Percentiles rank a stretch among this genome's conserved stretches.
phyloP scores from a whole-genome alignment of 495 filamentous ascomycete genomes.

The Darksidea phi region DNA sequence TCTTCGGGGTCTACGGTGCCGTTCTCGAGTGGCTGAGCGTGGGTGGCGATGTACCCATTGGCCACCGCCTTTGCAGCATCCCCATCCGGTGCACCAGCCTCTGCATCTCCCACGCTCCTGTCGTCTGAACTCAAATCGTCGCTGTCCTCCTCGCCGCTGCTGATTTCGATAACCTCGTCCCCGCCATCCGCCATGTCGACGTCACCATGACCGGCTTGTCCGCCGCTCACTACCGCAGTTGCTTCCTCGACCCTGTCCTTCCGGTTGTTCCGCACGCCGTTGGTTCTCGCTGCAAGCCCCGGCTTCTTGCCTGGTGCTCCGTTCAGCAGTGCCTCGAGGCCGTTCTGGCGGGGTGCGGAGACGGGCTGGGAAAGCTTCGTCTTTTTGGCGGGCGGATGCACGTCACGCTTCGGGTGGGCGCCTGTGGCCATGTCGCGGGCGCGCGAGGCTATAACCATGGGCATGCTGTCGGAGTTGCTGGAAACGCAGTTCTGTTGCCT shows the following conservation, averaged over 20 bases:
- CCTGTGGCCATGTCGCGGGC: neutral
- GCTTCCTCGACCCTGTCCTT: conserved; percentile 72
- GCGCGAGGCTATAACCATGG: too few relatives aligned
- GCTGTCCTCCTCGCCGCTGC: conserved; percentile 53
- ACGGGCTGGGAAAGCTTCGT: conserved; percentile 28
- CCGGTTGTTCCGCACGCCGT: conserved; percentile 53
- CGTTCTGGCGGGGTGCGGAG: conserved; percentile 10
- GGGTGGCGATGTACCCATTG: conserved; percentile 52
- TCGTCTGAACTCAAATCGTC: conserved; percentile 36
- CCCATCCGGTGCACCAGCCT: conserved; percentile 25
- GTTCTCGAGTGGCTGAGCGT: conserved; percentile 42
- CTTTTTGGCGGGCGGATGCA: conserved; percentile 33
- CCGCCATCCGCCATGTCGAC: conserved; percentile 32
- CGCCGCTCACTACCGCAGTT: conserved; percentile 58
- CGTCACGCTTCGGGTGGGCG: conserved; percentile 6
- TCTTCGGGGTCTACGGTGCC: conserved; percentile 47
- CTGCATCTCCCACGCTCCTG: conserved; percentile 26
- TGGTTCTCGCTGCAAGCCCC: conserved; percentile 27
- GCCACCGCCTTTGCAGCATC: conserved; percentile 12
- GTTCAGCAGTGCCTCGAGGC: conserved; percentile 28
- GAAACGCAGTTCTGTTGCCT: conserved; percentile 13
- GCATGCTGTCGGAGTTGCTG: conserved; percentile 1
- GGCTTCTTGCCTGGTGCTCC: conserved; percentile 14
- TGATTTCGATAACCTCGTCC: conserved; percentile 53
- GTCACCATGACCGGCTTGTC: conserved; percentile 39